phyloP scores from a whole-genome alignment of 2,329 filamentous ascomycete genomes.

The Emmonsiellopsis sp. region DNA sequence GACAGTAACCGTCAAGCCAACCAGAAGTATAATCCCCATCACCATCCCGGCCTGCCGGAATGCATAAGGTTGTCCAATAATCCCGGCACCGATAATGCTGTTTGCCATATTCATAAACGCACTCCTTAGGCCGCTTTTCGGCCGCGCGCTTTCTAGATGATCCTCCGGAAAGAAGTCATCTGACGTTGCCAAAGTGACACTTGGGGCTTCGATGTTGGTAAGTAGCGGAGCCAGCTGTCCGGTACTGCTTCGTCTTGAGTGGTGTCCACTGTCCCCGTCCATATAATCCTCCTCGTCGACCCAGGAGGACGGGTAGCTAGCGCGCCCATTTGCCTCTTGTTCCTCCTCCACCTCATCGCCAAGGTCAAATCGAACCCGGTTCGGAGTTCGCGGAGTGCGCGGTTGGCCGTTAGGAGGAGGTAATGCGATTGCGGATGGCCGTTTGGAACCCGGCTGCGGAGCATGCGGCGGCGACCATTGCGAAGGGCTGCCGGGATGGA shows the following conservation, averaged over 20 bases:
- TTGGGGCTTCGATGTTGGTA: slow-evolving; percentile 74
- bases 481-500: slow-evolving; percentile 17
- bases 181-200: slow-evolving; percentile 58
- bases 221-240: slow-evolving; percentile 59
- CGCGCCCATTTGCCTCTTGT: slow-evolving; percentile 25
- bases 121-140: slow-evolving; percentile 74
- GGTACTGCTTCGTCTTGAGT: slow-evolving; percentile 28
- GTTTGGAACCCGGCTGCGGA: slow-evolving; percentile 16
- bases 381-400: slow-evolving; percentile 56
- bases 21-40: slow-evolving; percentile 67
- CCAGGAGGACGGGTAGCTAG: slow-evolving; percentile 25
- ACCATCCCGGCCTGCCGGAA: slow-evolving; percentile 82
- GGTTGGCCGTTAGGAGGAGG: slow-evolving; percentile 35
- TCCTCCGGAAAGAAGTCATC: slow-evolving; percentile 50
- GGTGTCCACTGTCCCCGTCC: slow-evolving; percentile 27
- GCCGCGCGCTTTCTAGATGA: slow-evolving; percentile 53
- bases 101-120: slow-evolving; percentile 99
- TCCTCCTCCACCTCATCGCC: slow-evolving; percentile 21
- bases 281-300: slow-evolving; percentile 55
- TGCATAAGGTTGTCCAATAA: slow-evolving; percentile 87
- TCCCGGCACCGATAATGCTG: slow-evolving; percentile 76
- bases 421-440: slow-evolving; percentile 34
- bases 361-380: slow-evolving; percentile 67
- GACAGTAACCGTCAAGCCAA: slow-evolving; percentile 70
- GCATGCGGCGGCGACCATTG: slow-evolving; percentile 12